Conservation (phyloP, 2,329 filamentous ascomycete genomes). For the Graphilbum sp. region DNA sequence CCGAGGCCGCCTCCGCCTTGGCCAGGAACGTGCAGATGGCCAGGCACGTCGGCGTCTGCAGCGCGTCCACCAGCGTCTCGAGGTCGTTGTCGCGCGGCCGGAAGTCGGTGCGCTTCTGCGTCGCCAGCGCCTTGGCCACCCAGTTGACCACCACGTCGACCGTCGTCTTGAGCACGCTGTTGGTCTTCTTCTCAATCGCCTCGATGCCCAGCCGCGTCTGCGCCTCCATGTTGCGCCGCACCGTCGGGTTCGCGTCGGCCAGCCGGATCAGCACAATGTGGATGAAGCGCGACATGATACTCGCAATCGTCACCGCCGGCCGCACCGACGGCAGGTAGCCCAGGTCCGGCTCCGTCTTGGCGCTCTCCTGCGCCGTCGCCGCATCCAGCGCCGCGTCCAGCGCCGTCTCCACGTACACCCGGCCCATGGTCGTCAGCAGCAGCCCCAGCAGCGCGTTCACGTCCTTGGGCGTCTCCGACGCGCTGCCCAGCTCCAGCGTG, state of each 20-base stretch:
- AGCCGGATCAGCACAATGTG: slow-evolving; percentile 80
- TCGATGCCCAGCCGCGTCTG: slow-evolving; percentile 57
- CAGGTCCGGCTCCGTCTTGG: slow-evolving; percentile 76
- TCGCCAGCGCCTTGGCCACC: slow-evolving; percentile 52
- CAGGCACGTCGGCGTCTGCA: slow-evolving; percentile 76
- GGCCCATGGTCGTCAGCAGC: slow-evolving; percentile 73
- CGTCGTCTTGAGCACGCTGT: slow-evolving; percentile 38
- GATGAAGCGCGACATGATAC: slow-evolving; percentile 86
- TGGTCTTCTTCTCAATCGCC: slow-evolving; percentile 71
- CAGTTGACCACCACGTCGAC: slow-evolving; percentile 59
- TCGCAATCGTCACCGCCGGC: slow-evolving; percentile 73
- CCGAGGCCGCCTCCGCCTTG: slow-evolving; percentile 44
- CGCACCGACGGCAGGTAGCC: slow-evolving; percentile 65
- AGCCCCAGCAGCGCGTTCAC: slow-evolving; percentile 72
- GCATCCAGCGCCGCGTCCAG: slow-evolving; percentile 56
- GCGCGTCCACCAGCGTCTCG: slow-evolving; percentile 44
- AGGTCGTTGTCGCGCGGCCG: slow-evolving; percentile 68
- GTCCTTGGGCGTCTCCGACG: slow-evolving; percentile 83
- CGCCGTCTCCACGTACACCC: slow-evolving; percentile 56
- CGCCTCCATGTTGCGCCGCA: slow-evolving; percentile 78
- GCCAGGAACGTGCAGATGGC: slow-evolving; percentile 67
- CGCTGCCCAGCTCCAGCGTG: slow-evolving; percentile 76
- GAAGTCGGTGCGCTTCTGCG: slow-evolving; percentile 81
- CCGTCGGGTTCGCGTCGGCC: slow-evolving; percentile 76
- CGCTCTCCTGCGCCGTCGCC: slow-evolving; percentile 58